phyloP scores from a whole-genome alignment of 345 rosid species.

The Orychophragmus violaceus region DNA sequence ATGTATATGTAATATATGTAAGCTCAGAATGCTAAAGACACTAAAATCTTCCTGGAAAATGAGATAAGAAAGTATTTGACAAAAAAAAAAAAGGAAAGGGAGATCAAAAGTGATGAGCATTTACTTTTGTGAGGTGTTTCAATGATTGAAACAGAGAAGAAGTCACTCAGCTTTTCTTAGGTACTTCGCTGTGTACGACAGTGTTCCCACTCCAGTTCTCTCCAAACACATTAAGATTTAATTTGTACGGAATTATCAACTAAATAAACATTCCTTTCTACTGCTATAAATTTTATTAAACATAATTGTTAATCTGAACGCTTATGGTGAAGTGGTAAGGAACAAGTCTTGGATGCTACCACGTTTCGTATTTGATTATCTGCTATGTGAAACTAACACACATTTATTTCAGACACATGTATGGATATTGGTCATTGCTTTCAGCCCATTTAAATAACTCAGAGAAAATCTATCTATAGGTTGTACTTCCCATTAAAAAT shows the following conservation, averaged over 20 bases:
- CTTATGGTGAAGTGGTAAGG: too few relatives aligned
- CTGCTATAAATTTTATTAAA: not conserved
- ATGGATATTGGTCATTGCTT: too few relatives aligned
- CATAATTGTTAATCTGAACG: too few relatives aligned
- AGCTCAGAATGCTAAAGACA: not conserved
- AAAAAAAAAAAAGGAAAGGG: not conserved
- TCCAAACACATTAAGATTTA: conserved; percentile 7
- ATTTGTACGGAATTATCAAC: conserved; percentile 19
- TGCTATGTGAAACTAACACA: too few relatives aligned
- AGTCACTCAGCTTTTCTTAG: conserved; percentile 11
- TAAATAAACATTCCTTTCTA: not conserved
- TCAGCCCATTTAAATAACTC: too few relatives aligned
- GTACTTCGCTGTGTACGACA: conserved; percentile 30
- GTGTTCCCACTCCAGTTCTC: conserved; percentile 21
- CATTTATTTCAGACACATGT: too few relatives aligned
- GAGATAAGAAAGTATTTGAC: not conserved
- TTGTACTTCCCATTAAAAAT: too few relatives aligned
- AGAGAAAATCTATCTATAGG: too few relatives aligned
- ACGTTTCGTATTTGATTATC: too few relatives aligned
- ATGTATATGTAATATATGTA: not conserved
- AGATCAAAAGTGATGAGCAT: conserved; percentile 1
- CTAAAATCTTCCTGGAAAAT: not conserved
- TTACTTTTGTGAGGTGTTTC: conserved; percentile 25
- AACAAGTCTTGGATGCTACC: too few relatives aligned
- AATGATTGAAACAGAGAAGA: conserved; percentile 28